Evolutionary conservation across 768 basidiomycete genomes (phyloP).

Genomic region (Rhodotorula toruloides): DNA sequence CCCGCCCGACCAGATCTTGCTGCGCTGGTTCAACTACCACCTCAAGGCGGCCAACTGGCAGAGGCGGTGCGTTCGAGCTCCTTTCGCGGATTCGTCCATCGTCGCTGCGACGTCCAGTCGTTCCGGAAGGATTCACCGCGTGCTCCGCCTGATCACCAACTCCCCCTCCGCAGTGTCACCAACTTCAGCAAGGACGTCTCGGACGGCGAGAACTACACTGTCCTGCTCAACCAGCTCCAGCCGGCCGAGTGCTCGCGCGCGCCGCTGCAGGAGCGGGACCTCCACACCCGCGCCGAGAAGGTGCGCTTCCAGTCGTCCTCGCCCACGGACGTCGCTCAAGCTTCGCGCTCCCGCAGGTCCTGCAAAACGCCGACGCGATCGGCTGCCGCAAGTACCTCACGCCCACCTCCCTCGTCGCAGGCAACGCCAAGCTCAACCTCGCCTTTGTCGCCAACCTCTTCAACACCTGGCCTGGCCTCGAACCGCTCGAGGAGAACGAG

Average conservation of each 20-base stretch:
- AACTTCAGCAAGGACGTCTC: constrained; percentile 97
- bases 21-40: constrained; percentile 99
- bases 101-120: neutral
- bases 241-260: constrained; percentile 86
- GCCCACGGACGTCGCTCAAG: neutral
- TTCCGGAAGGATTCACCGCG: too few species aligned
- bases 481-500: constrained; percentile 85
- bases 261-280: constrained; percentile 77
- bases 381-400: constrained; percentile 95
- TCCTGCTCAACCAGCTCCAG: constrained; percentile 91
- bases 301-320: constrained; percentile 43
- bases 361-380: constrained; percentile 88
- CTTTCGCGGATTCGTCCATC: neutral
- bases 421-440: constrained; percentile 94
- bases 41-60: constrained; percentile 91
- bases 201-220: constrained; percentile 95
- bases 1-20: constrained; percentile 91
- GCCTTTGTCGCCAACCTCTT: constrained; percentile 98
- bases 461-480: constrained; percentile 94
- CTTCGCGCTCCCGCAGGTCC: constrained; percentile 52
- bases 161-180: constrained; percentile 61
- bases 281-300: constrained; percentile 80
- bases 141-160: neutral
- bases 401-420: constrained; percentile 78
- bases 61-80: constrained; percentile 56